Evolutionary conservation across 169 alveolate species (phyloP), one percentile per base, ranked within the genome.

Genomic region (Plasmodium blacklocki): DNA sequence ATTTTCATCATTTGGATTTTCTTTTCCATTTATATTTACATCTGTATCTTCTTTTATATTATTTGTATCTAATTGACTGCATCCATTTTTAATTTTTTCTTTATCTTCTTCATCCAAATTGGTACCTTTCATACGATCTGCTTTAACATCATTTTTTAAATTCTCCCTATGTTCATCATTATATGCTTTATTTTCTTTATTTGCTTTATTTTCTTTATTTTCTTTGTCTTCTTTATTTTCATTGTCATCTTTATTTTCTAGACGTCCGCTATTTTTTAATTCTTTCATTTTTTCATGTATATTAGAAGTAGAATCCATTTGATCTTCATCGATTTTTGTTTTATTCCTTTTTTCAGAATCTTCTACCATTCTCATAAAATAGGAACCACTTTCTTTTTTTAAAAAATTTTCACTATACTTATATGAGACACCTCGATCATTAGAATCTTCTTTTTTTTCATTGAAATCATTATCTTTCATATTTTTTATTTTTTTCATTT

Each of bases 401-500:
- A 18, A 14, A 14, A 14, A 56, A 56, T 56, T 72, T 60, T 72
- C 26, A 12, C 21, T 59, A 62, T 60, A 15, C 29, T 9, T 67
- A 23, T 9, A 39, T 21, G 21, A 56, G 9, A 39, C 32, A 56
- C 23, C 18, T 6, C 32, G 45, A 8, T 74, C 74, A 8, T 43
- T 26, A 4, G 32, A 18, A 11, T 59, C 88, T 7, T 58, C 88
- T 47, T 67, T 74, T 14, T 74, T 74, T 23, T 59, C 47, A 29
- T 52, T 52, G 3, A 54, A 39, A n/a, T 89, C 88, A 9, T 64
- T 67, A 45, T 86, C 87, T 63, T 63, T 71, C 0, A 88, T 39
- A 39, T 49, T 66, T 80, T 74, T 89, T 18, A 88, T 39, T 50
- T 78, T 78, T 50, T 74, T 88, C 60, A 68, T 63, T 70, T 70